Conservation (phyloP, 2,329 filamentous ascomycete genomes). For the Hypoxylon sp. region DNA sequence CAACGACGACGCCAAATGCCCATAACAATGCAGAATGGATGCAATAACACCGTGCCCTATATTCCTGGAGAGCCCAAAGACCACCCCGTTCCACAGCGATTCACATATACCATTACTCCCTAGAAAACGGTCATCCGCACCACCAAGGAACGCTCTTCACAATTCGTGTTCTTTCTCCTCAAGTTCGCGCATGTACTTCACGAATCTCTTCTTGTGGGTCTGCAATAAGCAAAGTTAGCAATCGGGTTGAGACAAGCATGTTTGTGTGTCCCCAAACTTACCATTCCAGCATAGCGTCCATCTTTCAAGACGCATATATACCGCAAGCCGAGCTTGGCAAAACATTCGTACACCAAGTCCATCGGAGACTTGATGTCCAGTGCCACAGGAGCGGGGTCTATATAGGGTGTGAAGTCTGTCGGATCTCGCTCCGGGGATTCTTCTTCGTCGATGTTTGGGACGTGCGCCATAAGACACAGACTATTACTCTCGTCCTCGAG, state of each 20-base stretch:
- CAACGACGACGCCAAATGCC: conserved; percentile 27
- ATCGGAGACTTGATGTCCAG: conserved; percentile 91
- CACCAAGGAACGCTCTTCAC: conserved; percentile 29
- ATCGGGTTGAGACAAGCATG: conserved; percentile 18
- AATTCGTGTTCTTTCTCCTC: conserved; percentile 66
- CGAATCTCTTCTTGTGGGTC: conserved; percentile 97
- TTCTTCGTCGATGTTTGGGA: conserved; percentile 74
- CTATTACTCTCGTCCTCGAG: conserved; percentile 80
- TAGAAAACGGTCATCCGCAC: conserved; percentile 1
- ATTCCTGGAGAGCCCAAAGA: conserved; percentile 18
- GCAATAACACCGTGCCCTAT: conserved; percentile 14
- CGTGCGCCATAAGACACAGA: conserved; percentile 85
- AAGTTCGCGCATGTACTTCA: conserved; percentile 90
- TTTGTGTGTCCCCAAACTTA: conserved; percentile 61
- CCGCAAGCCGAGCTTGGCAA: conserved; percentile 90
- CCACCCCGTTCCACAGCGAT: background rate
- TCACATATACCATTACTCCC: conserved; percentile 22
- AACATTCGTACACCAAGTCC: conserved; percentile 96
- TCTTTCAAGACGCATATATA: conserved; percentile 92
- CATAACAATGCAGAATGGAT: conserved; percentile 31
- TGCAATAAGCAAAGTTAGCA: conserved; percentile 54
- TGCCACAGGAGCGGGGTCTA: conserved; percentile 91
- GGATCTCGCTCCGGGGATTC: conserved; percentile 72
- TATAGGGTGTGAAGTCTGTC: conserved; percentile 90
- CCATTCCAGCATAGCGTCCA: conserved; percentile 89